Evolutionary conservation across 2,329 filamentous ascomycete genomes (phyloP).

Genomic region (Septoria linicola): DNA sequence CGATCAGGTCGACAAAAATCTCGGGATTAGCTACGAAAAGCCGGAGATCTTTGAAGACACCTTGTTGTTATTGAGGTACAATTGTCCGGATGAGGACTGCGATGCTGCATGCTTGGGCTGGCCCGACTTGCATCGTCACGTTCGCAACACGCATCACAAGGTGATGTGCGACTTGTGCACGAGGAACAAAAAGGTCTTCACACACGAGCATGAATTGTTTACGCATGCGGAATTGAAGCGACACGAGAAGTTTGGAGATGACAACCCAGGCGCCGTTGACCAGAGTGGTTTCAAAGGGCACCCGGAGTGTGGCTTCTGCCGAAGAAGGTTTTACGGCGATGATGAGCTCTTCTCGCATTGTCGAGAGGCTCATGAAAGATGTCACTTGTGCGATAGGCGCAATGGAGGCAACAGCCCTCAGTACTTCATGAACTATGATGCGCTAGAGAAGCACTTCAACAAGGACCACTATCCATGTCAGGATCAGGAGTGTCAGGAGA

Average conservation of each 20-base stretch:
- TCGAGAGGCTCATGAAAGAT: conserved; percentile 88
- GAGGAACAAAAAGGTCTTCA: conserved; percentile 95
- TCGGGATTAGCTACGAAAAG: conserved; percentile 89
- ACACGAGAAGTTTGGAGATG: conserved; percentile 88
- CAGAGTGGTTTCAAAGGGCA: conserved; percentile 97
- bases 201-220: conserved; percentile 94
- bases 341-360: conserved; percentile 95
- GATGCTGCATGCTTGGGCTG: conserved; percentile 81
- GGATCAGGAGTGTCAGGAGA: conserved; percentile 86
- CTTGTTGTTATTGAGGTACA: conserved; percentile 82
- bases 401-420: conserved; percentile 68
- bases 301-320: conserved; percentile 90
- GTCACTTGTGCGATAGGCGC: conserved; percentile 83
- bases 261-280: conserved; percentile 81
- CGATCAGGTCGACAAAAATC: conserved; percentile 73
- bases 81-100: conserved; percentile 83
- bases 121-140: conserved; percentile 78
- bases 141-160: conserved; percentile 77
- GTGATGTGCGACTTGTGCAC: conserved; percentile 90
- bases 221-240: conserved; percentile 74
- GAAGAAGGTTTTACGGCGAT: conserved; percentile 87
- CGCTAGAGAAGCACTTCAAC: conserved; percentile 81
- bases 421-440: conserved; percentile 87
- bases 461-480: conserved; percentile 83
- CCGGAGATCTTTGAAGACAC: conserved; percentile 90